Percentiles rank a stretch among this genome's conserved stretches.
These are phyloP conservation scores for Kodamaea derodonti DNA, from an alignment of 1,139 yeast genomes.

Conservation along the genomic window DNA sequence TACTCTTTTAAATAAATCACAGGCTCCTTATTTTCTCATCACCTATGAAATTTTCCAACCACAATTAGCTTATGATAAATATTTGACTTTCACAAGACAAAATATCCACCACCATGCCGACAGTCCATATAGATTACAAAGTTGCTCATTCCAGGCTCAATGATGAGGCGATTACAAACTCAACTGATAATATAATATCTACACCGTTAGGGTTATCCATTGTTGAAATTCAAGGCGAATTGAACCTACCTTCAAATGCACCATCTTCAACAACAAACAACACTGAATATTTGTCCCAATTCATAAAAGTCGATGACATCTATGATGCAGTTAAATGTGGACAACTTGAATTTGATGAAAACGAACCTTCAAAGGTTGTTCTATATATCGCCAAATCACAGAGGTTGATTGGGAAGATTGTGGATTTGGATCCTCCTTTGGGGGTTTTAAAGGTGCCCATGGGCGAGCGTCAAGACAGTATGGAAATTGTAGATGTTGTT, in stretches of 20 bases:
- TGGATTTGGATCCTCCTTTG: slow-evolving; percentile 55
- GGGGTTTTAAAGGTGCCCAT: slow-evolving; percentile 51
- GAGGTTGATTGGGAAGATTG: slow-evolving; percentile 56
- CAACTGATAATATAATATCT: slow-evolving; percentile 25
- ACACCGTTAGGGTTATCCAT: slow-evolving; percentile 58
- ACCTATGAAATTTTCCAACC: no score
- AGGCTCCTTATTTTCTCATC: no score
- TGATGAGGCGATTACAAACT: slow-evolving; percentile 2
- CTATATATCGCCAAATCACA: slow-evolving; percentile 65
- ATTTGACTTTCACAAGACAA: neutral
- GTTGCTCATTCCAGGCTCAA: slow-evolving; percentile 13
- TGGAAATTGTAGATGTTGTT: slow-evolving; percentile 57
- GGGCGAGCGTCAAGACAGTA: slow-evolving; percentile 14
- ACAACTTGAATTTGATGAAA: slow-evolving; percentile 45
- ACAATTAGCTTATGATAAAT: neutral
- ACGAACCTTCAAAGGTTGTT: slow-evolving; percentile 44
- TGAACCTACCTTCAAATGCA: slow-evolving; percentile 47
- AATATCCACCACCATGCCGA: slow-evolving; percentile 10
- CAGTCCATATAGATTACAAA: slow-evolving; percentile 28
- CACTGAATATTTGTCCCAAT: slow-evolving; percentile 23
- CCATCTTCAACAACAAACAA: slow-evolving; percentile 21
- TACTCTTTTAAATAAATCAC: no score
- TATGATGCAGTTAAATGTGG: slow-evolving; percentile 58
- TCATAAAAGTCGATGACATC: slow-evolving; percentile 32
- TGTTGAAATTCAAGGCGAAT: slow-evolving; percentile 70